Evolutionary conservation across 257 asterid species (phyloP), one percentile per base, ranked within the genome.

Genomic region (Jasminum sambac): DNA sequence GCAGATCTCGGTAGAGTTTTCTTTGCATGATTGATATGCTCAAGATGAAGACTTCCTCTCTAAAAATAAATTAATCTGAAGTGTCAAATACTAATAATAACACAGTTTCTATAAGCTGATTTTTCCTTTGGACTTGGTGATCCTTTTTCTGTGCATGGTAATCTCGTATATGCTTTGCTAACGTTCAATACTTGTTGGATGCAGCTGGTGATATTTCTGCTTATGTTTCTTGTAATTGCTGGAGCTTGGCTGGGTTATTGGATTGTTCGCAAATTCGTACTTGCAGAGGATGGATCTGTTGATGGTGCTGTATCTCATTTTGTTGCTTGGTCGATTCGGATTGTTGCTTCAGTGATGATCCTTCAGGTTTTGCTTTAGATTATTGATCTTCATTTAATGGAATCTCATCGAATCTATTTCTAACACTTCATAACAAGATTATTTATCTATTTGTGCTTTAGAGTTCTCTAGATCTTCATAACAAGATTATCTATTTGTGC

Each of bases 191-290:
- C 38, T 78, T 55, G n/a, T 75, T n/a, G 76, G 46, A 46, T 80
- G 85, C 90, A 94, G 97, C 77, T 94, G 59, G 84, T 84, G 48
- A 73, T 80, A 62, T 82, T 90, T 78, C 76, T 89, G 84, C 76
- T 81, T 74, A 80, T 86, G 70, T 89, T 91, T 80, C 84, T 89
- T 73, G 83, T 74, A 62, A 85, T 94, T 77, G 67, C 77, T 63
- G 98, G 98, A 82, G 92, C 98, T 67, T 90, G 96, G 94, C 76
- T 91, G 83, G 98, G 98, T 50, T 94, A 84, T 78, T 89, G 94
- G 97, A 90, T 79, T 69, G 96, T 94, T 57, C 97, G 87, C 77
- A 94, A 91, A 84, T 81, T 90, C 77, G 90, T 94, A 57, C 95
- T 89, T 73, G 76, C 80, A 11, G 90, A 88, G 67, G 96, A 90